Percentiles rank a stretch among this genome's conserved stretches.
Conservation (phyloP, 2,329 filamentous ascomycete genomes). For the Xylaria sp. region DNA sequence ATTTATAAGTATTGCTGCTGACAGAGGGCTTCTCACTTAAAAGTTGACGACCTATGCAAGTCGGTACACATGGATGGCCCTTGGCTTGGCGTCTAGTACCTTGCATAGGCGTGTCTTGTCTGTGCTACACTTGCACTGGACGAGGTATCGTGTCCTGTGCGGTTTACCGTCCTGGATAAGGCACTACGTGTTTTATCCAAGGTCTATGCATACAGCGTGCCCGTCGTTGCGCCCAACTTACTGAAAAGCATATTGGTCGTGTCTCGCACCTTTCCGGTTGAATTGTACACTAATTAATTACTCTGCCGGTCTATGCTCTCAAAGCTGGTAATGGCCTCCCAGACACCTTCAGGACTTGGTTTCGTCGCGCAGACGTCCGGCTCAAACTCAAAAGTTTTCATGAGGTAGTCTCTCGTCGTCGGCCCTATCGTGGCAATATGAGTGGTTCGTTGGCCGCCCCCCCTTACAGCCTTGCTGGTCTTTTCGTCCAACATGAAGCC, state of each 20-base stretch:
- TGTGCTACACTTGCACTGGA: neutral
- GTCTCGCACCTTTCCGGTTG: neutral
- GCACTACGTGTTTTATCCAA: neutral
- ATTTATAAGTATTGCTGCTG: conserved; percentile 11
- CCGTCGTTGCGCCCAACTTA: neutral
- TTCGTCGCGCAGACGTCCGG: conserved; percentile 83
- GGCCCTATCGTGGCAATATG: conserved; percentile 91
- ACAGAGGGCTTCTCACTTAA: neutral
- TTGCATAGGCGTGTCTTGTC: conserved; percentile 15
- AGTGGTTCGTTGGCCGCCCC: conserved; percentile 56
- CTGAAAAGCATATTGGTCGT: neutral
- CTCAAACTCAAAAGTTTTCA: conserved; percentile 70
- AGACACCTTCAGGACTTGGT: conserved; percentile 84
- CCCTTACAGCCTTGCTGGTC: conserved; percentile 54
- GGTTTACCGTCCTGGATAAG: neutral
- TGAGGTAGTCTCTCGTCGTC: conserved; percentile 83
- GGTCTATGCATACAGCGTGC: neutral
- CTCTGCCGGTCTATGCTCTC: neutral
- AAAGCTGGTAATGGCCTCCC: conserved; percentile 68
- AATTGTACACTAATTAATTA: conserved; percentile 1
- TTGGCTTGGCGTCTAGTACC: conserved; percentile 15
- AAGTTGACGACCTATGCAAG: too few relatives aligned
- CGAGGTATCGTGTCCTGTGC: neutral
- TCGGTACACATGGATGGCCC: too few relatives aligned
- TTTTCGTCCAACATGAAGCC: conserved; percentile 59